These are phyloP conservation scores for Beauveria scarabaeidicola DNA, from an alignment of 2,329 filamentous ascomycete species.

Conservation along the genomic window DNA sequence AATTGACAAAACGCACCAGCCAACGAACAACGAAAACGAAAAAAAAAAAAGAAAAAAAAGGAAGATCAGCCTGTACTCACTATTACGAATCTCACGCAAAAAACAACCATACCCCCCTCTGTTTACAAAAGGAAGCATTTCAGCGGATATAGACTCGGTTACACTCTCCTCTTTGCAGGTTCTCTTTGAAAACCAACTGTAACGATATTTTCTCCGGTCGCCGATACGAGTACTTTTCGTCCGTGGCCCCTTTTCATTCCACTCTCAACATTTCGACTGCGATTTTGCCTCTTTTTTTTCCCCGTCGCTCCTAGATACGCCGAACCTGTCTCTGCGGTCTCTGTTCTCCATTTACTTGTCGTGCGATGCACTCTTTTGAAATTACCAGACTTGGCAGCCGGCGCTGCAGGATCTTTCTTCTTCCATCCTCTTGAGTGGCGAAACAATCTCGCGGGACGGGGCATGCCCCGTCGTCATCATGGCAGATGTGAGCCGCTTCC, in stretches of 20 bases:
- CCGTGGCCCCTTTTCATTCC: not conserved
- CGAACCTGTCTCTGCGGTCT: too few relatives aligned
- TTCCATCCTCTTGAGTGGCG: too few relatives aligned
- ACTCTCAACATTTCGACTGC: not conserved
- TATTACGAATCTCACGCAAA: constrained; percentile 7
- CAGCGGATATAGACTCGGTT: constrained; percentile 11
- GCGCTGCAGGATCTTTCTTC: not conserved
- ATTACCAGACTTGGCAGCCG: not conserved
- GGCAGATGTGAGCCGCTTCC: too few relatives aligned
- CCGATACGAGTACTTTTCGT: not conserved
- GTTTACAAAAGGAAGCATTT: constrained; percentile 6
- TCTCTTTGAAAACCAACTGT: not conserved
- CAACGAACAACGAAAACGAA: not conserved
- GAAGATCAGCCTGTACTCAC: not conserved
- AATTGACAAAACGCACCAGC: too few relatives aligned
- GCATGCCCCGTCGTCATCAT: too few relatives aligned
- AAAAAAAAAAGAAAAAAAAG: not conserved
- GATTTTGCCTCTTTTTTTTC: not conserved
- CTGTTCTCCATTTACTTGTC: not conserved
- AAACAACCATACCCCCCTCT: constrained; percentile 8
- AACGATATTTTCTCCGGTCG: not conserved
- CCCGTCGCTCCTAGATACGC: not conserved
- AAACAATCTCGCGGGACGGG: too few relatives aligned
- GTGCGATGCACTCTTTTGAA: not conserved
- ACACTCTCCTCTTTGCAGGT: constrained; percentile 8